Percentiles rank a stretch among this genome's conserved stretches.
These are phyloP conservation scores for Aspergillus novofumigatus DNA, from an alignment of 2,329 filamentous ascomycete genomes.

Conservation along the genomic window DNA sequence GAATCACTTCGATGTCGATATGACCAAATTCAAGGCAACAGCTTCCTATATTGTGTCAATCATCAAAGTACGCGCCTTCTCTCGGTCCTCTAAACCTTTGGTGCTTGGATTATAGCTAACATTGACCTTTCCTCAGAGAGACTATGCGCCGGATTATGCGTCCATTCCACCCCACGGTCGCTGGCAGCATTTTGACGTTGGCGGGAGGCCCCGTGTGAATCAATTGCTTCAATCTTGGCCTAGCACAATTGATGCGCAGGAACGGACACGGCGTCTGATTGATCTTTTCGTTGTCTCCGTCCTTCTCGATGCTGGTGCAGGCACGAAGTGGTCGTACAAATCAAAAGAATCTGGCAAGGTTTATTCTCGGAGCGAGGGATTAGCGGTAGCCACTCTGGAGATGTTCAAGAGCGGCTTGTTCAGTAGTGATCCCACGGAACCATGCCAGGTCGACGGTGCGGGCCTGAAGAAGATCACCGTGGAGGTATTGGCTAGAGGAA, in stretches of 20 bases:
- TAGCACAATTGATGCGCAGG: slow-evolving; percentile 44
- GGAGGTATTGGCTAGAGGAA: slow-evolving; percentile 69
- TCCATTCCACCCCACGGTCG: slow-evolving; percentile 78
- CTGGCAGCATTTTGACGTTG: slow-evolving; percentile 63
- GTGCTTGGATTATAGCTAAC: slow-evolving; percentile 6
- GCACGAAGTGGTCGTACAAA: slow-evolving; percentile 87
- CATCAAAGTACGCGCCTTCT: slow-evolving; percentile 67
- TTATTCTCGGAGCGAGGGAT: slow-evolving; percentile 81
- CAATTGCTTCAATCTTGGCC: slow-evolving; percentile 50
- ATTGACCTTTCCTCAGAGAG: slow-evolving; percentile 48
- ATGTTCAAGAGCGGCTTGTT: slow-evolving; percentile 95
- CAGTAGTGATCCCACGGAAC: slow-evolving; percentile 75
- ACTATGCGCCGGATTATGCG: slow-evolving; percentile 64
- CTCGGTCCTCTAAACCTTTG: slow-evolving; percentile 3
- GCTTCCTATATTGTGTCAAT: slow-evolving; percentile 86
- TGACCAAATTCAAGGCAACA: slow-evolving; percentile 76
- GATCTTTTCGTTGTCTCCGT: slow-evolving; percentile 62
- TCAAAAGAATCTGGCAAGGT: slow-evolving; percentile 79
- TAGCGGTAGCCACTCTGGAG: slow-evolving; percentile 73
- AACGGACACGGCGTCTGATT: slow-evolving; percentile 53
- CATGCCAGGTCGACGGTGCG: slow-evolving; percentile 82
- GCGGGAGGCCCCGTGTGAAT: slow-evolving; percentile 50
- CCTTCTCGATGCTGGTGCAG: slow-evolving; percentile 69
- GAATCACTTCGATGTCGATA: slow-evolving; percentile 83
- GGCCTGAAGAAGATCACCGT: slow-evolving; percentile 71